Conservation (phyloP, 495 filamentous ascomycete genomes). For the Xylaria flabelliformis region DNA sequence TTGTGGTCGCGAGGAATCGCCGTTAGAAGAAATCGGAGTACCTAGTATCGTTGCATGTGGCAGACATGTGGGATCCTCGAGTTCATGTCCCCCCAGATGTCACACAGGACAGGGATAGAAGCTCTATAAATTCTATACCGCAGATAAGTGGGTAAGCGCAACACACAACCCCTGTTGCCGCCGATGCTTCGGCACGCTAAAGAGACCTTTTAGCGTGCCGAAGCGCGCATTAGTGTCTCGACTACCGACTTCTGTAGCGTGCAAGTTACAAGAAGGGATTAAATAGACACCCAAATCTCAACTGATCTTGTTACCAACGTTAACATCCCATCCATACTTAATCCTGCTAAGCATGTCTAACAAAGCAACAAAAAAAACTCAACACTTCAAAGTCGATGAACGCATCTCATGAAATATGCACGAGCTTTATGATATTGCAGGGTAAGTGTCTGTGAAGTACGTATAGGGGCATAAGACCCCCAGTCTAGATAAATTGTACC, state of each 20-base stretch:
- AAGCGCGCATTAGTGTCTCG: not conserved
- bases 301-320: not conserved
- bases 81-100: not conserved
- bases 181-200: not conserved
- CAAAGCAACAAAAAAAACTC: not conserved
- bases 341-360: not conserved
- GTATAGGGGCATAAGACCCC: not conserved
- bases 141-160: not conserved
- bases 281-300: not conserved
- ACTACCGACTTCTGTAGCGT: not conserved
- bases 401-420: not conserved
- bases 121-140: not conserved
- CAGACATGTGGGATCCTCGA: not conserved
- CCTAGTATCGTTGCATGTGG: constrained; percentile 6
- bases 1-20: not conserved
- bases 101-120: not conserved
- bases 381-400: not conserved
- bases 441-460: not conserved
- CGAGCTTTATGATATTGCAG: not conserved
- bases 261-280: no score
- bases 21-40: not conserved
- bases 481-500: not conserved
- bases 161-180: not conserved
- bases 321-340: not conserved
- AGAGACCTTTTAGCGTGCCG: not conserved